phyloP scores from a whole-genome alignment of 2,329 filamentous ascomycete species.

The Cladosporium sp. region DNA sequence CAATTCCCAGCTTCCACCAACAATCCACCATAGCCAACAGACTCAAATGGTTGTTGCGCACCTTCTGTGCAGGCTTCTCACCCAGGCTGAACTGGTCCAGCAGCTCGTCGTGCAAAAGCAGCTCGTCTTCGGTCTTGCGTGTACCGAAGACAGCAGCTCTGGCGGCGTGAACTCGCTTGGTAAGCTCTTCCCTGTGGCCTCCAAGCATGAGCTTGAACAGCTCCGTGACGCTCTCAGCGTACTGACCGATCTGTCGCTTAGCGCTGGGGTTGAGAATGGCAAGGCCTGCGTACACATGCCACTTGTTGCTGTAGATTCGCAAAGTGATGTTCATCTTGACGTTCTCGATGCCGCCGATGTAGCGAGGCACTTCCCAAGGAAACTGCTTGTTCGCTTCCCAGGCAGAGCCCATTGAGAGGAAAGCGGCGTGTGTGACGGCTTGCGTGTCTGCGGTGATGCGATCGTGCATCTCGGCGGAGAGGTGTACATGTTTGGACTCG shows the following conservation, averaged over 20 bases:
- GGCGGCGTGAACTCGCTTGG: constrained; percentile 71
- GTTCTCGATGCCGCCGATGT: constrained; percentile 96
- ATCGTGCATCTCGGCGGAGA: constrained; percentile 84
- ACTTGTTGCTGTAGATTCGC: constrained; percentile 97
- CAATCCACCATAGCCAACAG: constrained; percentile 97
- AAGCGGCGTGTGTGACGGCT: constrained; percentile 94
- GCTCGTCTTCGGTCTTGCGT: constrained; percentile 50
- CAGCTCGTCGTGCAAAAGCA: constrained; percentile 74
- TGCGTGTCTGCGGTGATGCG: constrained; percentile 98
- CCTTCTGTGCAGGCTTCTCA: constrained; percentile 59
- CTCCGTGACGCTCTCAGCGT: constrained; percentile 86
- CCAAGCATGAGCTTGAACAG: constrained; percentile 96
- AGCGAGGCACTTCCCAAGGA: constrained; percentile 93
- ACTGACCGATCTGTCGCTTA: constrained; percentile 87
- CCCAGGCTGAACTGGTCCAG: constrained; percentile 86
- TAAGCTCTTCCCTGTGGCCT: constrained; percentile 71
- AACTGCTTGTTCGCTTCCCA: constrained; percentile 96
- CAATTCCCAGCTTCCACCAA: constrained; percentile 89
- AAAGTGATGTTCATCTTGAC: constrained; percentile 98
- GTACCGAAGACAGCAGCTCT: constrained; percentile 64
- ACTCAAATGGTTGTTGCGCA: constrained; percentile 90
- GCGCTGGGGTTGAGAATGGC: constrained; percentile 95
- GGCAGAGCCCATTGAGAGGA: constrained; percentile 92
- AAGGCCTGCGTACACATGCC: constrained; percentile 97
- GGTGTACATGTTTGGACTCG: constrained; percentile 77